Base-by-base conservation (phyloP, 805 yeast genomes). In the Hanseniaspora occidentalis region DNA sequence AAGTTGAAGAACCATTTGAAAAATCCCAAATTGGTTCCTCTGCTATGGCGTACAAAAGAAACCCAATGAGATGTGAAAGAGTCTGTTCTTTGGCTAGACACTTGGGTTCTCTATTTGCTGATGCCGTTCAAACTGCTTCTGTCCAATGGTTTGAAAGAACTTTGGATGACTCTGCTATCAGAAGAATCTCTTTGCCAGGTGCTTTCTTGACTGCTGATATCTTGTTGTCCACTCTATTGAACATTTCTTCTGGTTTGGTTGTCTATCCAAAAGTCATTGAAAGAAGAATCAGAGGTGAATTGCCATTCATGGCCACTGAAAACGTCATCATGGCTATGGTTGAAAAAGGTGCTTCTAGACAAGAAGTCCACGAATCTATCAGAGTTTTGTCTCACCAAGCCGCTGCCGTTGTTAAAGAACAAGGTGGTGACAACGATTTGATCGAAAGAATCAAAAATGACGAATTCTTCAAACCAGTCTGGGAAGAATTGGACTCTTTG, bases 71-170 rank as follows among this genome's bases (percentile, higher is more conserved):
- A 70, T 81, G 89, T 59, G 98, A 92, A 70, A 79, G 98, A 65
- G 96, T 92, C 45, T 92, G 98, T 69, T 92, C 98, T n/a, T 73
- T 92, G 50, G 77, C 97, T 17, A 84, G 98, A 70, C 97, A 89
- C 63, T 64, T 92, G 64, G 95, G 95, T 48, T 81, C 95, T 14
- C 69, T 86, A 51, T 83, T 81, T 67, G 85, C 72, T 57, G 97
- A 92, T 64, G 94, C 96, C 40, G 83, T 89, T 52, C 92, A 85
- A 66, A 92, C 98, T 38, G 94, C 97, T 6, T 81, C 95, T 26
- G 97, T 92, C 39, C 98, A 92, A 69, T 92, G 98, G 98, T 92
- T 92, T 60, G 98, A 92, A 71, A 84, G 98, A 70, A 92, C 98
- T 26, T 73, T 92, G 57, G 98, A 92, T 65, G 98, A 92, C 65